A percentile compares a stretch with the other conserved stretches of the same genome.
Evolutionary conservation across 768 basidiomycete genomes (phyloP).

Genomic region (Lyophyllum atratum): DNA sequence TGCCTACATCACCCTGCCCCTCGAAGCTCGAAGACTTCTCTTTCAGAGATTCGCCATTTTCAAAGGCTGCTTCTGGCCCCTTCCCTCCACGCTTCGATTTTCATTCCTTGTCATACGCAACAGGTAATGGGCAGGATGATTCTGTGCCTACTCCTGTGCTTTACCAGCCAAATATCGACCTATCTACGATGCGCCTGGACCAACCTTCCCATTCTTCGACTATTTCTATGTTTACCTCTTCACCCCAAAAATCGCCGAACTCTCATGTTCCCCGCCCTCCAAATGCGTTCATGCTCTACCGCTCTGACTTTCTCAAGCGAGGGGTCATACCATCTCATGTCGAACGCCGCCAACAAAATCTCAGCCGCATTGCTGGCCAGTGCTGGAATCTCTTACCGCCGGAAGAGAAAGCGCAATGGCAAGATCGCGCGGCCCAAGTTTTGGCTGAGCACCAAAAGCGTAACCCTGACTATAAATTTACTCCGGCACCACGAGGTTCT

Average conservation of each 20-base stretch:
- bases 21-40: background rate
- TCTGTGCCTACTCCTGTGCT: background rate
- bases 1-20: conserved; percentile 3
- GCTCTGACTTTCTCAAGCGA: conserved; percentile 61
- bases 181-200: background rate
- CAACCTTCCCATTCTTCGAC: background rate
- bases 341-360: conserved; percentile 71
- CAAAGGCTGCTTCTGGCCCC: background rate
- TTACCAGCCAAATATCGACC: background rate
- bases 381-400: conserved; percentile 62
- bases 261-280: conserved; percentile 70
- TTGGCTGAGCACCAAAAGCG: conserved; percentile 47
- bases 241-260: conserved; percentile 9
- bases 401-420: conserved; percentile 49
- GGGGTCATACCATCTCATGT: conserved; percentile 46
- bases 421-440: conserved; percentile 45
- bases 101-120: background rate
- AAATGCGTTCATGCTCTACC: conserved; percentile 85
- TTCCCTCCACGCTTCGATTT: background rate
- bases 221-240: conserved; percentile 1
- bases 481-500: conserved; percentile 44
- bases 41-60: conserved; percentile 10
- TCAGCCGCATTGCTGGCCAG: conserved; percentile 69
- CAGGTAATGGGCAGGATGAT: background rate
- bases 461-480: conserved; percentile 66